Percentiles rank a stretch among this genome's conserved stretches.
Conservation (phyloP, 139 green algal species). For the Micractinium sp. region DNA sequence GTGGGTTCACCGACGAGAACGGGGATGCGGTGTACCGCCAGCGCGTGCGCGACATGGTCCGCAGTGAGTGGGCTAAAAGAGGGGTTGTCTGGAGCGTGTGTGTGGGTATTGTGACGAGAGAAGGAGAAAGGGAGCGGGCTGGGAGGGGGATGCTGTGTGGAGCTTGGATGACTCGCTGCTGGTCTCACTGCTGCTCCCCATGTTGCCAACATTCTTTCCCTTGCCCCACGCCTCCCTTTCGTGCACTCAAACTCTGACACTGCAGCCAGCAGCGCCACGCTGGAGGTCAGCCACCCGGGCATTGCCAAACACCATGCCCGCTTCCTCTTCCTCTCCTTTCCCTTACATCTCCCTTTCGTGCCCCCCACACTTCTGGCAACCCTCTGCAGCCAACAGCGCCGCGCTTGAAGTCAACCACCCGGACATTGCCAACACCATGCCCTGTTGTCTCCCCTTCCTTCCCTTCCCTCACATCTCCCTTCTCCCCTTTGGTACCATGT, state of each 20-base stretch:
- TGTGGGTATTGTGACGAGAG: background rate
- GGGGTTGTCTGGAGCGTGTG: no score
- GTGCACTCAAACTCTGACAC: no score
- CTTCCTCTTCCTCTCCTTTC: background rate
- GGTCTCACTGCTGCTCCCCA: background rate
- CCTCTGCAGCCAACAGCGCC: background rate
- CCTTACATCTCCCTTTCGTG: background rate
- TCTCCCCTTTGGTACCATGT: background rate
- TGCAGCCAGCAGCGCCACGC: conserved; percentile 12
- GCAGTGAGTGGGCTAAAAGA: conserved; percentile 2
- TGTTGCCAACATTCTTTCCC: background rate
- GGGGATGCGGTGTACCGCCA: conserved; percentile 64
- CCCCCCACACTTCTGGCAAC: no score
- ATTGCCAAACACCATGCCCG: conserved; percentile 54
- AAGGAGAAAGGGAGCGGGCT: background rate
- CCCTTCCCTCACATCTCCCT: background rate
- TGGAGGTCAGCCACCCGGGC: conserved; percentile 91
- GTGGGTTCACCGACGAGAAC: conserved; percentile 62
- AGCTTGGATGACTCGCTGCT: background rate
- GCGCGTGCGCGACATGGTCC: conserved; percentile 73
- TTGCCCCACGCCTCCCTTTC: background rate
- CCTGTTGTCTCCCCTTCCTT: background rate
- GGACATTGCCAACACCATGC: conserved; percentile 68
- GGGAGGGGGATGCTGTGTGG: background rate
- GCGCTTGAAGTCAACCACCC: conserved; percentile 86